Percentiles rank a stretch among this genome's conserved stretches.
Conservation (phyloP, 345 rosid species). For the Pugionium cornutum region DNA sequence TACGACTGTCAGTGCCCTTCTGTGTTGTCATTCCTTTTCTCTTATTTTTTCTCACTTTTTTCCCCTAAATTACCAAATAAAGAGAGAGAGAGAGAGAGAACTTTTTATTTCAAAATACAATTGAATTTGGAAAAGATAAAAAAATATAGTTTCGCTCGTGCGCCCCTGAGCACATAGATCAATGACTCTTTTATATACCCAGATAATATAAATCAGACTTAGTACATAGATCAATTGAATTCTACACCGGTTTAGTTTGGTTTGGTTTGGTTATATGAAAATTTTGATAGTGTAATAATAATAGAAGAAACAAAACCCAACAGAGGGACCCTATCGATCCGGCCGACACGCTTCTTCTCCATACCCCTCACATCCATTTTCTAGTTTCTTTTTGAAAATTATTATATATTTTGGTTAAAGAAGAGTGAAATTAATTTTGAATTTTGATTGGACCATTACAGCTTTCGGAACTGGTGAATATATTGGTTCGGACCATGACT, state of each 20-base stretch:
- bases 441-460: constrained; percentile 29
- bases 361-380: constrained; percentile 31
- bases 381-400: background rate
- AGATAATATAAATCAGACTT: background rate
- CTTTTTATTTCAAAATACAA: no score
- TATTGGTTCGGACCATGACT: constrained; percentile 39
- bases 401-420: background rate
- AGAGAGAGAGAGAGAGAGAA: background rate
- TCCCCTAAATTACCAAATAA: constrained; percentile 28
- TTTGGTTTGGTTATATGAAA: background rate
- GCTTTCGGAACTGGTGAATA: constrained; percentile 37
- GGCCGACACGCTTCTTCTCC: constrained; percentile 57
- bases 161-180: constrained; percentile 20
- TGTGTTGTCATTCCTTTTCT: constrained; percentile 78
- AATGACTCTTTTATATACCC: background rate
- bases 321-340: constrained; percentile 41
- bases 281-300: background rate
- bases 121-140: background rate
- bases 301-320: background rate
- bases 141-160: constrained; percentile 31
- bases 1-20: constrained; percentile 87
- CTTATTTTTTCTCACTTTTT: constrained; percentile 16
- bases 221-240: background rate
- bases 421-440: background rate
- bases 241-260: constrained; percentile 7